A percentile compares a stretch with the other conserved stretches of the same genome.
phyloP scores from a whole-genome alignment of 768 basidiomycete genomes.

The Rhodotorula diobovata region DNA sequence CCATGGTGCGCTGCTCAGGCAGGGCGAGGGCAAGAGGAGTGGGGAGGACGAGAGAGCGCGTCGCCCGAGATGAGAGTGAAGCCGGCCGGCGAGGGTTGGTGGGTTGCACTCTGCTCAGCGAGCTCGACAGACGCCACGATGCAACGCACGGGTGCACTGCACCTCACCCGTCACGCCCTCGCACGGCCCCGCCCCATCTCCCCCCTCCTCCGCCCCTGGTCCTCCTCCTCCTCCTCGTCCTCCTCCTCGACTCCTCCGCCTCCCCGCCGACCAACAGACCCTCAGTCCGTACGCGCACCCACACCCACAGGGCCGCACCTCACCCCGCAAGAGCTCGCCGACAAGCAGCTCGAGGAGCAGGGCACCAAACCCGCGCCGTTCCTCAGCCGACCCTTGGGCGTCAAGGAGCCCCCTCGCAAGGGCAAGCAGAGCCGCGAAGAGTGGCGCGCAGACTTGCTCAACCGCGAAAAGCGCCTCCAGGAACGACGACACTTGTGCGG shows the following conservation, averaged over 20 bases:
- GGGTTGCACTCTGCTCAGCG: too few species aligned
- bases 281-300: too few species aligned
- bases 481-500: slow-evolving; percentile 56
- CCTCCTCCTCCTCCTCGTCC: neutral
- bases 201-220: neutral
- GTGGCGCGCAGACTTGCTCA: slow-evolving; percentile 63
- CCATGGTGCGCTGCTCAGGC: neutral
- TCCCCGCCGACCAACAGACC: neutral
- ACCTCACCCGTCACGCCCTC: neutral
- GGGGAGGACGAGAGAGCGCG: too few species aligned
- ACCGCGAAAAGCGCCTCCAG: slow-evolving; percentile 64
- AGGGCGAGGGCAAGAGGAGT: neutral
- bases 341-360: slow-evolving; percentile 24
- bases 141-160: neutral
- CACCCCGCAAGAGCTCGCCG: slow-evolving; percentile 24
- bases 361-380: slow-evolving; percentile 37
- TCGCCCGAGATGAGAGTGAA: too few species aligned
- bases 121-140: neutral
- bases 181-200: neutral
- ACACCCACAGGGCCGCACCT: slow-evolving; percentile 8
- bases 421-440: slow-evolving; percentile 59
- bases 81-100: too few species aligned
- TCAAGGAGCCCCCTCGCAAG: slow-evolving; percentile 64
- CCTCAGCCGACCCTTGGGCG: slow-evolving; percentile 64
- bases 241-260: neutral